Base-by-base conservation (phyloP, 2,329 filamentous ascomycete species). In the Fonsecaea erecta region DNA sequence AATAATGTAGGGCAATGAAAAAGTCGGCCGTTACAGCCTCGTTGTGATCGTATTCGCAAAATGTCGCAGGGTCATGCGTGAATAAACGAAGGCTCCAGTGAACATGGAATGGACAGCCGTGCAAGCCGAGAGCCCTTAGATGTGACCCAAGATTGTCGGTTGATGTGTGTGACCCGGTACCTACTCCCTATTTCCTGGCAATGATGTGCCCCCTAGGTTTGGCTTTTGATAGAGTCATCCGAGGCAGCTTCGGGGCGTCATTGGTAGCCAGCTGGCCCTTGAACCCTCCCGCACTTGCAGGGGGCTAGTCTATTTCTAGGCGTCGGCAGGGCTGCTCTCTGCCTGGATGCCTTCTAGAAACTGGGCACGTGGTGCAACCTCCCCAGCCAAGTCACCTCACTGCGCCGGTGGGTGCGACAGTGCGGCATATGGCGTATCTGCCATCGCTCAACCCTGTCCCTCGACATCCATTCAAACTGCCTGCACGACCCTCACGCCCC, bases 291-390 rank as follows among this genome's bases (percentile, higher is more conserved):
- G 43, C 43, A 48, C 43, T 48, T 4, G 18, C 21, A 48, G 14
- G 1, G 43, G 43, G 43, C 43, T 48, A 48, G 43, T 24, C 43
- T 24, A 24, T 48, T 24, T 48, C 43, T 48, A 26, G 14, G 34
- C 26, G 16, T n/a, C n/a, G 3, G 5, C 54, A 26, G 35, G 54
- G 7, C 28, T 21, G 24, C 54, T 16, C 12, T 2, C 12, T 16
- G 21, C 37, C 37, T 40, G 21, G 54, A 43, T 57, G 24, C 32
- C 35, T 57, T 43, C 34, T 24, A 43, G 53, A 24, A 48, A 48
- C 8, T 18, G 1, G 18, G n/a, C 43, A 48, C 43, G 43, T 48
- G 43, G 16, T 11, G 37, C 14, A 40, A 5, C 5, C 14, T n/a
- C 37, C 37, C 37, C 9, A 32, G 24, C 21, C 30, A 43, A 16